These are phyloP conservation scores for Pholiota molesta DNA, from an alignment of 768 basidiomycete genomes.

Conservation along the genomic window DNA sequence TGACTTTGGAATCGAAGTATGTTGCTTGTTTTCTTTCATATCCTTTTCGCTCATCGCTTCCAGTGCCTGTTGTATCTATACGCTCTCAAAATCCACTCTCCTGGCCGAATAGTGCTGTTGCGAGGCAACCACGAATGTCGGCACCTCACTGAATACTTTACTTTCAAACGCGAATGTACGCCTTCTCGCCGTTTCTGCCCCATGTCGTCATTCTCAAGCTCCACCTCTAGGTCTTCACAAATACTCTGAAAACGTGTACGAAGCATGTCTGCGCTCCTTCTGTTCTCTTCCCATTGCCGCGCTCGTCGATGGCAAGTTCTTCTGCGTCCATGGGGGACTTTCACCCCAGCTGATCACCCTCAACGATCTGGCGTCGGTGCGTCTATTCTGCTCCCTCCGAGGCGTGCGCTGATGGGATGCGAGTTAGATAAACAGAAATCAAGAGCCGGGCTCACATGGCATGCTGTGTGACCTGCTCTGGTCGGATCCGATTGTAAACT, in stretches of 20 bases:
- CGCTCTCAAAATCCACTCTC: constrained; percentile 89
- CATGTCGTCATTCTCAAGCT: constrained; percentile 1
- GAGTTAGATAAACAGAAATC: constrained; percentile 82
- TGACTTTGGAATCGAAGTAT: constrained; percentile 75
- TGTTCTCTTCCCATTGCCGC: constrained; percentile 89
- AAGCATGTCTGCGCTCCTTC: constrained; percentile 91
- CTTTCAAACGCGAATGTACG: constrained; percentile 91
- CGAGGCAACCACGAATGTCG: constrained; percentile 98
- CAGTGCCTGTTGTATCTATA: constrained; percentile 93
- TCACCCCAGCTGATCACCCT: constrained; percentile 84
- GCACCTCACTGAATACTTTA: constrained; percentile 96
- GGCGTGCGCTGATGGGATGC: constrained; percentile 4
- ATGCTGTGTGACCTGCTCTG: constrained; percentile 94
- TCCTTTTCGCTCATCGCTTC: constrained; percentile 8
- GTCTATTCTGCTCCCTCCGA: not conserved
- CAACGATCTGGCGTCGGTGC: constrained; percentile 52
- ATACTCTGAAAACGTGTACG: constrained; percentile 84
- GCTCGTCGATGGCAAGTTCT: constrained; percentile 92
- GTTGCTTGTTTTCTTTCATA: constrained; percentile 6
- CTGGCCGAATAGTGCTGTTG: constrained; percentile 78
- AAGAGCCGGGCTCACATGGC: constrained; percentile 91
- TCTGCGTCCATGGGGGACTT: constrained; percentile 97
- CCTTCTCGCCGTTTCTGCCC: constrained; percentile 3
- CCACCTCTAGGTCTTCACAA: constrained; percentile 78
- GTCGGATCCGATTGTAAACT: constrained; percentile 92